phyloP scores from a whole-genome alignment of 306 rosid species.

The Cucurbita pepo region DNA sequence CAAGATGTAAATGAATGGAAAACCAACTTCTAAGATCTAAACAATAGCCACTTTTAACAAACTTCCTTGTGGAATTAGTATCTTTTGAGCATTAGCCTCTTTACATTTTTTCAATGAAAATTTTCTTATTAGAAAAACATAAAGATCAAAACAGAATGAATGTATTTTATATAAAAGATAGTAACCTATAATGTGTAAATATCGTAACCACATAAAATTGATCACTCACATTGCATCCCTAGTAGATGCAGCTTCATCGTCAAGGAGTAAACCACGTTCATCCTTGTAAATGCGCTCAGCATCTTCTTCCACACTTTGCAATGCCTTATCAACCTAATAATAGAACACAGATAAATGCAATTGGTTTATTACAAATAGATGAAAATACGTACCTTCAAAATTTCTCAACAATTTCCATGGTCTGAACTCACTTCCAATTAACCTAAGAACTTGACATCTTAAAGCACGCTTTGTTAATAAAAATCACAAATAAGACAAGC shows the following conservation, averaged over 20 bases:
- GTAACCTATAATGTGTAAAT: not conserved
- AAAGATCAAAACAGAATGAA: not conserved
- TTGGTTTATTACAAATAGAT: not conserved
- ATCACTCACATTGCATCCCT: slow-evolving; percentile 89
- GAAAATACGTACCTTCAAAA: not conserved
- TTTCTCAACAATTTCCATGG: not conserved
- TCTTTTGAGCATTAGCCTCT: not conserved
- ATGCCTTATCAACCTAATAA: slow-evolving; percentile 79
- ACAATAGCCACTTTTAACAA: not conserved
- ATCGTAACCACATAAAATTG: not conserved
- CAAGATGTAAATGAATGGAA: not conserved
- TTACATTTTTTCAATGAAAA: too few species aligned
- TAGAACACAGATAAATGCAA: not conserved
- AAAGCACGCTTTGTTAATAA: not conserved
- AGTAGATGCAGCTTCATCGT: slow-evolving; percentile 91
- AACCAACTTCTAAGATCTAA: not conserved
- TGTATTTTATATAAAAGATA: not conserved
- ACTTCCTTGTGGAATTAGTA: not conserved
- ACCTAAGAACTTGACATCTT: not conserved
- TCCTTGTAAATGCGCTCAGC: slow-evolving; percentile 89
- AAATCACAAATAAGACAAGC: not conserved
- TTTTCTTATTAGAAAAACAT: not conserved
- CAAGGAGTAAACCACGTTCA: slow-evolving; percentile 68
- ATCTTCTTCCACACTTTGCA: slow-evolving; percentile 82
- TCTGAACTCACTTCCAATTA: not conserved